Percentiles rank a stretch among this genome's conserved stretches.
Conservation (phyloP, 1,284 basidiomycete genomes). For the Volvariella surrecta region DNA sequence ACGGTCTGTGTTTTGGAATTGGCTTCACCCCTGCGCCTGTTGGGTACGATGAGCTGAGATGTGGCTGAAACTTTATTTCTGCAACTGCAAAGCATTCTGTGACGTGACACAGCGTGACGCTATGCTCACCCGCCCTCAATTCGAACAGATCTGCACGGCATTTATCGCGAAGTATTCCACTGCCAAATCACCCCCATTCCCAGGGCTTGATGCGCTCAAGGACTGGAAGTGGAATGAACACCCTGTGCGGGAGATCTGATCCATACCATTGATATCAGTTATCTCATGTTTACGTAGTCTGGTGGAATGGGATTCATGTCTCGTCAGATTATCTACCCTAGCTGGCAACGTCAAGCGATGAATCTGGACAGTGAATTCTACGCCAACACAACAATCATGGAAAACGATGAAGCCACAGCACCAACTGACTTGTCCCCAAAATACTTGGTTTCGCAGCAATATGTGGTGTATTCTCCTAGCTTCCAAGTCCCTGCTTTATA, state of each 20-base stretch:
- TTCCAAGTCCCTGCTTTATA: conserved; percentile 77
- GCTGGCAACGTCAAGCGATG: background rate
- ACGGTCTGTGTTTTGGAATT: conserved; percentile 38
- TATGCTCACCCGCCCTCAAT: conserved; percentile 50
- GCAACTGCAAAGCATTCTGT: conserved; percentile 37
- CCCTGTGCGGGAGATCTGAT: conserved; percentile 12
- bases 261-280: conserved; percentile 4
- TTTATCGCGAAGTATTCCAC: conserved; percentile 27
- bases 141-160: conserved; percentile 52
- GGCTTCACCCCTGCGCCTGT: conserved; percentile 8
- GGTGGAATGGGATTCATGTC: conserved; percentile 38
- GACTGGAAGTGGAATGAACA: conserved; percentile 48
- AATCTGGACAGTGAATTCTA: background rate
- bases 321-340: conserved; percentile 18
- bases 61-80: conserved; percentile 41
- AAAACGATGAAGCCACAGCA: conserved; percentile 26
- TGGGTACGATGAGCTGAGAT: conserved; percentile 15
- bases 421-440: conserved; percentile 12
- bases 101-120: conserved; percentile 14
- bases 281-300: conserved; percentile 6
- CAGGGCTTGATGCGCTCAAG: background rate
- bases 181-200: conserved; percentile 5
- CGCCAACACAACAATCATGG: conserved; percentile 13
- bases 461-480: conserved; percentile 62
- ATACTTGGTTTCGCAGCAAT: conserved; percentile 42